Base-by-base conservation (phyloP, 2,329 filamentous ascomycete species). In the Phaeosphaeria sp. region DNA sequence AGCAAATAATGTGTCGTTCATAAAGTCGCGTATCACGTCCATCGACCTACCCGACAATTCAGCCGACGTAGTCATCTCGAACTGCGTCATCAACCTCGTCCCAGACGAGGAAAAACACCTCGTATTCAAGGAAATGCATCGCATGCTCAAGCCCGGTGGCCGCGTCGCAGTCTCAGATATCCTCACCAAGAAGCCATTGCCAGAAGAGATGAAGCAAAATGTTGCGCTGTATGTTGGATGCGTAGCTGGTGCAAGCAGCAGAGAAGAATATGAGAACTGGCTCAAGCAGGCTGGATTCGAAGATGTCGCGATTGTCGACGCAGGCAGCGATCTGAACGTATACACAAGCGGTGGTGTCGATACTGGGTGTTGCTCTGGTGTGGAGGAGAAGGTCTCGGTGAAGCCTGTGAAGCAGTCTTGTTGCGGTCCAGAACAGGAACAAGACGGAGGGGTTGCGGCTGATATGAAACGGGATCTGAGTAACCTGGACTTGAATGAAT, bases 91-190 rank as follows among this genome's bases (percentile, higher is more conserved):
- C 49, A 74, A 73, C 45, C 66, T 73, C 17, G 66, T 72, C 1
- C 68, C 68, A 2, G 53, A 64, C 17, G 6, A 45, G 0, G 66
- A 69, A 17, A 73, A 74, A 50, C 61, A 49, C 1, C 18, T 51
- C 2, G 66, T 82, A 0, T 89, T 89, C 59, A 64, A 73, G 0
- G 87, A 89, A 69, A 87, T 89, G 65, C 79, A 79, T 55, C 81
- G 87, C 1, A 61, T 89, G 0, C 77, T 89, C 1, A 86, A 83
- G 61, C 80, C 83, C 0, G 83, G 84, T 3, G 87, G 87, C 0
- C 75, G 86, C 6, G 74, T 89, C 9, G 86, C 86, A 0, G 74
- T 90, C 36, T 84, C 81, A 1, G 87, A 90, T 65, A 87, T 89
- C 11, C 74, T 89, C 1, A 80, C 84, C 1, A 80, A 76, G 54